Evolutionary conservation across 805 yeast species (phyloP), one percentile per base, ranked within the genome.

Genomic region (Ogataea ganodermae): DNA sequence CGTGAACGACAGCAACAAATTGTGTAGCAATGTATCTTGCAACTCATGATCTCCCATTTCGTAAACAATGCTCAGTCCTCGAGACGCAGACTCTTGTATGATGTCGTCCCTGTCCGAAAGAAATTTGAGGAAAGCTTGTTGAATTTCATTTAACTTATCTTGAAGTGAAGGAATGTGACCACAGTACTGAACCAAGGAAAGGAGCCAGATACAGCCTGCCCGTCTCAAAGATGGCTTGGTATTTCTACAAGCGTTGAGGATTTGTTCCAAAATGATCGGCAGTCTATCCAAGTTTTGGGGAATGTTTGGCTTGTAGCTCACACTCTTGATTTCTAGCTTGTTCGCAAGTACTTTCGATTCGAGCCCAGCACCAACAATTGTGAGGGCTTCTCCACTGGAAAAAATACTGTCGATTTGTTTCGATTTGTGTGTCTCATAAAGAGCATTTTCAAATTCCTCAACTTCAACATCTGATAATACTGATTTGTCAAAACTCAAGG

Each of bases 81-180:
- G 75, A 0, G 96, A 83, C 0, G 98, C 97, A 10, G 94, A 79
- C 50, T 92, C 97, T 61, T 92, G 97, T n/a, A 90, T 73, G 16
- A 90, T 66, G 24, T 91, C 97, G 61, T 92, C 97, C 43, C 83
- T 72, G 52, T 86, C 94, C 0, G 88, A 82, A 46, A 92, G 71
- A 59, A 88, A 87, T 50, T 78, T 75, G 86, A 89, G 81, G 58
- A 92, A 91, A 0, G 85, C 69, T 3, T 77, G 60, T 62, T 92
- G 97, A 35, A 90, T 80, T 20, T 77, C 77, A n/a, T 79, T 68
- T 0, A 89, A 72, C 4, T 67, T 68, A 0, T 60, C 66, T 20
- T 60, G 59, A 0, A 85, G 63, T 0, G 61, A 59, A 1, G 68
- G 58, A 12, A 73, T 59, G 24, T 78, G 73, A 3, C 84, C 81